Evolutionary conservation across 805 yeast genomes (phyloP).

Genomic region (Saccharomycopsis oosterbeekiorum): DNA sequence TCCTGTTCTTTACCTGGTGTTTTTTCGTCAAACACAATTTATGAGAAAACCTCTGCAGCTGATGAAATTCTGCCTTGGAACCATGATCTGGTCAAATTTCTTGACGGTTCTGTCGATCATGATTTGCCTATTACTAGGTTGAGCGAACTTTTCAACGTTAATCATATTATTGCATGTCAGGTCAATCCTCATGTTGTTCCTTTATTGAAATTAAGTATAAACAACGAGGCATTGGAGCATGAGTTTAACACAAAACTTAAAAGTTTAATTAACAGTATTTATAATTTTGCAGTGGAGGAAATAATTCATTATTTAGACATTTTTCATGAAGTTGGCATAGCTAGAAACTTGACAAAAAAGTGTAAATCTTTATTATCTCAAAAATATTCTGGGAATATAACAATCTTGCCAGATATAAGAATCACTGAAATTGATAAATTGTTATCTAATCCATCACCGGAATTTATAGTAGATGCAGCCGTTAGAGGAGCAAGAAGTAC

Average conservation of each 20-base stretch:
- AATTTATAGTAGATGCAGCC: constrained; percentile 57
- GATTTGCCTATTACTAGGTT: constrained; percentile 86
- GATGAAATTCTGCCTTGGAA: constrained; percentile 75
- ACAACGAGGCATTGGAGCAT: constrained; percentile 60
- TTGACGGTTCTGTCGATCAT: constrained; percentile 93
- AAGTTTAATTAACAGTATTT: constrained; percentile 40
- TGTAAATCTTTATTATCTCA: constrained; percentile 71
- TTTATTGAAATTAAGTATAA: constrained; percentile 55
- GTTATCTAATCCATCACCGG: constrained; percentile 73
- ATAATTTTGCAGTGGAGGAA: constrained; percentile 57
- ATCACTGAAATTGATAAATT: constrained; percentile 50
- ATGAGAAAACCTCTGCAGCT: constrained; percentile 71
- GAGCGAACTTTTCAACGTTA: constrained; percentile 95
- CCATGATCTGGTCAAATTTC: constrained; percentile 65
- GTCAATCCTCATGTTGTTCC: constrained; percentile 97
- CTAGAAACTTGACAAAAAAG: constrained; percentile 63
- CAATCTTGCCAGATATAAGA: constrained; percentile 73
- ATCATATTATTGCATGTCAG: constrained; percentile 94
- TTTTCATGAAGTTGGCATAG: constrained; percentile 64
- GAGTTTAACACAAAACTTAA: constrained; percentile 48
- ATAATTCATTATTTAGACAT: constrained; percentile 68
- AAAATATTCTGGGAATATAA: constrained; percentile 86
- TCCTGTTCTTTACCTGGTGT: constrained; percentile 92
- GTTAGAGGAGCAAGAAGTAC: constrained; percentile 84
- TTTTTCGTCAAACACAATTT: constrained; percentile 76